Base-by-base conservation (phyloP, 257 asterid genomes). In the Solanum commersonii region DNA sequence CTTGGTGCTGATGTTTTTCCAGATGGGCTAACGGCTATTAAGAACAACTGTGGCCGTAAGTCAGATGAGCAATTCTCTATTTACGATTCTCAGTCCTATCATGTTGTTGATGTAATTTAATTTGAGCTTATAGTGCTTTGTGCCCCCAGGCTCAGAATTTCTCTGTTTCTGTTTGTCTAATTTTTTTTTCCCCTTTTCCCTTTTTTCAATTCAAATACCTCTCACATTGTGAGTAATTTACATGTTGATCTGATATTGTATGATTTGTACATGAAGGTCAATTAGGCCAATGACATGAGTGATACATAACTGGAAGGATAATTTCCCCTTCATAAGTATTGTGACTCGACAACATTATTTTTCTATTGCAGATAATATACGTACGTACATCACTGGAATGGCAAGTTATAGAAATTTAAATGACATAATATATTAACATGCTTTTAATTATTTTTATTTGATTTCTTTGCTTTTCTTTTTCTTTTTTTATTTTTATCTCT, bases 1-100 rank as follows among this genome's bases (percentile, higher is more conserved):
- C 40, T 95, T 89, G 96, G 94, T 5, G 91, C 94, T 0, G 95
- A 92, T 72, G 29, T 90, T n/a, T 14, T 91, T 72, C 97, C 98
- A 14, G 85, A 90, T 78, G 89, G 92, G 78, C 96, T 95, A 59
- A 93, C 94, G 15, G 93, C 94, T 15, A 59, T 93, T 42, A 86
- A 89, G 85, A 38, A 92, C 86, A 72, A 89, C 4, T 94, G 98
- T 81, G 10, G 89, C 6, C 40, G 85, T 9, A 46, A 27, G 38
- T 29, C 68, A 15, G 8, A 44, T 18, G 85, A 81, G 5, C 42
- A 81, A 81, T 37, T 44, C 3, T 31, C 42, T 2, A 81, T 6
- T 29, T 31, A 81, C 14, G 85, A 46, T 81, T 46, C 29, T 29
- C 34, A 87, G 72, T 44, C 34, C 40, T 63, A 35, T 72, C 22